Evolutionary conservation across 345 rosid genomes (phyloP).

Genomic region (Corymbia maculata): DNA sequence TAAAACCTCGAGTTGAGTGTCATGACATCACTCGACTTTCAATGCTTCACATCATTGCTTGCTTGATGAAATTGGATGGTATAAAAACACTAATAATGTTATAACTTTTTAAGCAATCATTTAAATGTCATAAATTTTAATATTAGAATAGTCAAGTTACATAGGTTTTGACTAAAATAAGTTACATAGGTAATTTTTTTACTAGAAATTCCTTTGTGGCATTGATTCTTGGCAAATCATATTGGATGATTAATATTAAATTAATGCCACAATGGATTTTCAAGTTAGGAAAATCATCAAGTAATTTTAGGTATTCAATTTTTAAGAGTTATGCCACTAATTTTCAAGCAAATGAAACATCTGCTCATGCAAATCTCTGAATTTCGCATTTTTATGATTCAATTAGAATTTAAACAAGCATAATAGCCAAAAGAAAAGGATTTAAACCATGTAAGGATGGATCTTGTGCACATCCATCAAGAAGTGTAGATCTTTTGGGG

Average conservation of each 20-base stretch:
- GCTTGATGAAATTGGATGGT: neutral
- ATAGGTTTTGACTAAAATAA: neutral
- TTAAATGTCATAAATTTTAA: neutral
- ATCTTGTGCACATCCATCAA: neutral
- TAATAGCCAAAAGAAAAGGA: too few species aligned
- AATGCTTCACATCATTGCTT: neutral
- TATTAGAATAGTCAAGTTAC: too few species aligned
- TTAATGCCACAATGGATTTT: neutral
- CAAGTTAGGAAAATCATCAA: too few species aligned
- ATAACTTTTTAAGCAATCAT: neutral
- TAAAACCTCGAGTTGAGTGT: neutral
- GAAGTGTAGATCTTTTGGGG: neutral
- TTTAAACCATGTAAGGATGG: neutral
- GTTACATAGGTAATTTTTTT: accelerated
- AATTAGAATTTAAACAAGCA: neutral
- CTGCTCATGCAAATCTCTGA: neutral
- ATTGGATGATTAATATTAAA: neutral
- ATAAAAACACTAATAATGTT: neutral
- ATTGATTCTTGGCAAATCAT: too few species aligned
- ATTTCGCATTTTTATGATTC: neutral
- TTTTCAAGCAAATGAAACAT: neutral
- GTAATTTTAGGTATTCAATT: too few species aligned
- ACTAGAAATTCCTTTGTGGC: neutral
- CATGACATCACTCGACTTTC: neutral
- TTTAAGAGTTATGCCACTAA: too few species aligned